Evolutionary conservation across 2,329 filamentous ascomycete genomes (phyloP), one percentile per base, ranked within the genome.

Genomic region (Verticillium isaacii): DNA sequence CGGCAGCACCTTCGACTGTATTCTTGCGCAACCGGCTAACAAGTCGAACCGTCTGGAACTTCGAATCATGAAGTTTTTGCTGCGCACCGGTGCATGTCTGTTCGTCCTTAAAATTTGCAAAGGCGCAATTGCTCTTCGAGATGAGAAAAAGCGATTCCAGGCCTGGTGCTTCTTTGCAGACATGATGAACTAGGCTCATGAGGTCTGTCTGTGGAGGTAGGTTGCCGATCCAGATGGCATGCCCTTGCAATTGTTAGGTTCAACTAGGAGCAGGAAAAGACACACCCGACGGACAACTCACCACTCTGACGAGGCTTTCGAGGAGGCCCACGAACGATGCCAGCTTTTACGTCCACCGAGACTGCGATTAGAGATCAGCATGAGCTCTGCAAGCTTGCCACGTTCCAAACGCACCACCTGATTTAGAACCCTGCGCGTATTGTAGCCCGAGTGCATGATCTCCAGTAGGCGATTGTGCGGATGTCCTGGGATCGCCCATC

Each of bases 181-280:
- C 95, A 72, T 97, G 91, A 63, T 95, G 87, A 59, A 97, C 96
- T n/a, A 98, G 79, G 62, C 85, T 90, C 75, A 92, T 88, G 14
- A 98, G 82, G 50, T 89, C 89, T 0, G 93, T 90, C 57, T 92
- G 90, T 0, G 92, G 90, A 4, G 94, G 93, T 0, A 98, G 80
- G 71, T 98, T 98, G 50, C 95, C 95, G 32, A 98, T 92, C 94
- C 95, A 98, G 23, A 98, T 87, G 0, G 94, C 94, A 72, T 97
- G 91, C 1, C 93, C 94, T 80, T 59, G n/a, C 58, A 58, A 71
- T 59, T 68, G 63, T 56, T 34, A 54, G 8, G 54, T 32, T 36
- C 34, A 9, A 8, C 62, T 61, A 65, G 61, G 64, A 32, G 56
- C 56, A 55, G 59, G 62, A 19, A 50, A 15, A 67, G 2, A 36